Percentiles rank a stretch among this genome's conserved stretches.
Evolutionary conservation across 2,329 filamentous ascomycete species (phyloP).

Genomic region (Botrytis paeoniae): DNA sequence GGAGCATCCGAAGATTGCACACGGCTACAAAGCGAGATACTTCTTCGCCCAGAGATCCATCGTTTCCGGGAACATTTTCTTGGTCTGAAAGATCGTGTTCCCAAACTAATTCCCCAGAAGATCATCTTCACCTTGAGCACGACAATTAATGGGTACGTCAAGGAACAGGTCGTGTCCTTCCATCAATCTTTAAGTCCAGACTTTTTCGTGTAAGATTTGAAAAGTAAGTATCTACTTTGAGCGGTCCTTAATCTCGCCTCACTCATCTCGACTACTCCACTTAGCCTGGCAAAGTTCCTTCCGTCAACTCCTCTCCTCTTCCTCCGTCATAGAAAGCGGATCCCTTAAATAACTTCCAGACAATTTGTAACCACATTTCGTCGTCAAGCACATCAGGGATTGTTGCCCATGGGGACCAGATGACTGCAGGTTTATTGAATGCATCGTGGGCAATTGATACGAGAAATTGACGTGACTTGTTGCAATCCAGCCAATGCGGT

Average conservation of each 20-base stretch:
- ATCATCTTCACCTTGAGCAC: not conserved
- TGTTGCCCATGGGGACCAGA: conserved; percentile 20
- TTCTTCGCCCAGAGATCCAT: not conserved
- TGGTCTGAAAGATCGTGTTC: not conserved
- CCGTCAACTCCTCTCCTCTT: conserved; percentile 16
- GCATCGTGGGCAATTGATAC: not conserved
- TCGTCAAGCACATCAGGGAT: conserved; percentile 21
- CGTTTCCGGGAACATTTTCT: not conserved
- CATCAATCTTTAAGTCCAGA: not conserved
- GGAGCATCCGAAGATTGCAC: not conserved
- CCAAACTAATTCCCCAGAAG: not conserved
- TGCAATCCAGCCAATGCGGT: conserved; percentile 23
- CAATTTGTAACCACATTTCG: conserved; percentile 23
- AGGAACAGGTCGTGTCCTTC: not conserved
- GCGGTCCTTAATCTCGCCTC: conserved; percentile 26
- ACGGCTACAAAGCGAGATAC: not conserved
- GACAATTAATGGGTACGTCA: not conserved
- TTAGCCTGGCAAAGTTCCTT: conserved; percentile 27
- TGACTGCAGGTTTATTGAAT: not conserved
- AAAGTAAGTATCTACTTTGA: conserved; percentile 31
- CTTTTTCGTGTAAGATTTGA: conserved; percentile 20
- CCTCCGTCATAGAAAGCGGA: not conserved
- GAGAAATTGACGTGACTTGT: conserved; percentile 7
- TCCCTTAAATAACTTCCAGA: conserved; percentile 24
- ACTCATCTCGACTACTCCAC: conserved; percentile 26